Evolutionary conservation across 2,329 filamentous ascomycete species (phyloP).

Genomic region (Epicoccum sorghinum): DNA sequence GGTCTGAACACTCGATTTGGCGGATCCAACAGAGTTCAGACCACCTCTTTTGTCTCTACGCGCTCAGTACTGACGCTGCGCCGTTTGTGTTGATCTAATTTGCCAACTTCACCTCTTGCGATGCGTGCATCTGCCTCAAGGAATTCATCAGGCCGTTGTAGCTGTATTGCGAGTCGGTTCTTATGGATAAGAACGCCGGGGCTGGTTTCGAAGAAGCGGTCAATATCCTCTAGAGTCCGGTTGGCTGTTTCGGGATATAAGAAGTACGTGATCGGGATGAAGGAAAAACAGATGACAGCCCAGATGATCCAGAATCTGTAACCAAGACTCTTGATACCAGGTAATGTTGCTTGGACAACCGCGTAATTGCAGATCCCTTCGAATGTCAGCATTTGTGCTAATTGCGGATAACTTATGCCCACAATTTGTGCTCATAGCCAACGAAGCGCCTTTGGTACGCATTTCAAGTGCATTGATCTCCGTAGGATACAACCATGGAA

Average conservation of each 20-base stretch:
- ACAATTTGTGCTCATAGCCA: conserved; percentile 43
- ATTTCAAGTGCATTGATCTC: conserved; percentile 46
- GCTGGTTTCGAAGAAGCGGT: conserved; percentile 48
- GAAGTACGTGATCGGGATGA: conserved; percentile 59
- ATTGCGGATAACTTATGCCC: background rate
- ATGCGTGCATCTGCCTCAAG: conserved; percentile 55
- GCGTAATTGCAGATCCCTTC: conserved; percentile 39
- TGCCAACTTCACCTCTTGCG: conserved; percentile 22
- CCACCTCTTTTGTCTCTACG: conserved; percentile 34
- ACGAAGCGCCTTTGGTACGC: conserved; percentile 43
- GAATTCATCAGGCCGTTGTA: conserved; percentile 55
- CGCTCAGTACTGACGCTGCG: conserved; percentile 26
- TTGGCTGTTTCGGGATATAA: conserved; percentile 61
- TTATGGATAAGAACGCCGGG: conserved; percentile 53
- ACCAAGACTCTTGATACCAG: conserved; percentile 50
- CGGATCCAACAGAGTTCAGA: conserved; percentile 6
- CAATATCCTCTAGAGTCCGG: conserved; percentile 56
- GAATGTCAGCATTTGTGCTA: background rate
- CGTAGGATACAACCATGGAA: conserved; percentile 46
- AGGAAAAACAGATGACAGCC: conserved; percentile 59
- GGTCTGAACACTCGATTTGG: background rate
- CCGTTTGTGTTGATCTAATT: conserved; percentile 9
- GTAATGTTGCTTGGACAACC: conserved; percentile 42
- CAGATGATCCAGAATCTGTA: conserved; percentile 64
- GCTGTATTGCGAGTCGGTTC: conserved; percentile 56